These are phyloP conservation scores for Penicillium lividum DNA, from an alignment of 495 filamentous ascomycete species.

Conservation along the genomic window DNA sequence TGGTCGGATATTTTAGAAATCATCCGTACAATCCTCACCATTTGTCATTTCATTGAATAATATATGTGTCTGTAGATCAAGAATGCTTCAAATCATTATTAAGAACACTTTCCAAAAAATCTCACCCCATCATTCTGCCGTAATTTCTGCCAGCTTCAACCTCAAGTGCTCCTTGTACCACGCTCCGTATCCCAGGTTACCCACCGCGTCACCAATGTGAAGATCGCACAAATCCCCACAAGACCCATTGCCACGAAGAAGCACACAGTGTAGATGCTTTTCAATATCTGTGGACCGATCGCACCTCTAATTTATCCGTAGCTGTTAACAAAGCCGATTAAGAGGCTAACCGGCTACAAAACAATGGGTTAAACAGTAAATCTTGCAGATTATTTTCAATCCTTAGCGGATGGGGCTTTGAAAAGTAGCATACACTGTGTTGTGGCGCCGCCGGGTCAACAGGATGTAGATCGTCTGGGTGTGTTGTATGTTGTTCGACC, in stretches of 20 bases:
- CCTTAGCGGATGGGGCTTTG: conserved; percentile 45
- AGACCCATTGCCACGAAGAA: conserved; percentile 38
- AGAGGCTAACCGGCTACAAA: conserved; percentile 46
- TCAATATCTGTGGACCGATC: conserved; percentile 38
- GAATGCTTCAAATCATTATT: conserved; percentile 35
- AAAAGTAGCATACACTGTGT: conserved; percentile 53
- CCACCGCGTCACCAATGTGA: conserved; percentile 24
- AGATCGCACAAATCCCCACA: conserved; percentile 23
- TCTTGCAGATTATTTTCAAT: conserved; percentile 48
- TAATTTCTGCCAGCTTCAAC: conserved; percentile 42
- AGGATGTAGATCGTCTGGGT: conserved; percentile 46
- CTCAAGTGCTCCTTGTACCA: conserved; percentile 29
- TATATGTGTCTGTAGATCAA: neutral
- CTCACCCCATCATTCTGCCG: conserved; percentile 39
- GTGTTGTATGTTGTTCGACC: conserved; percentile 52
- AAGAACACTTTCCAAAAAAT: conserved; percentile 45
- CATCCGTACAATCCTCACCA: too few species aligned
- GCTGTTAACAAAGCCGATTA: conserved; percentile 46
- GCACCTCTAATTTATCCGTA: conserved; percentile 39
- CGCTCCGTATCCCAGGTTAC: conserved; percentile 34
- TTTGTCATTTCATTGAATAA: too few species aligned
- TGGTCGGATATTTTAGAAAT: too few species aligned
- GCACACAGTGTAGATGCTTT: conserved; percentile 31
- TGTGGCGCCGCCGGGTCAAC: conserved; percentile 48
- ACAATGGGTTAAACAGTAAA: conserved; percentile 30